Evolutionary conservation across 805 yeast species (phyloP), one percentile per base, ranked within the genome.

Genomic region (Starmerella apis): DNA sequence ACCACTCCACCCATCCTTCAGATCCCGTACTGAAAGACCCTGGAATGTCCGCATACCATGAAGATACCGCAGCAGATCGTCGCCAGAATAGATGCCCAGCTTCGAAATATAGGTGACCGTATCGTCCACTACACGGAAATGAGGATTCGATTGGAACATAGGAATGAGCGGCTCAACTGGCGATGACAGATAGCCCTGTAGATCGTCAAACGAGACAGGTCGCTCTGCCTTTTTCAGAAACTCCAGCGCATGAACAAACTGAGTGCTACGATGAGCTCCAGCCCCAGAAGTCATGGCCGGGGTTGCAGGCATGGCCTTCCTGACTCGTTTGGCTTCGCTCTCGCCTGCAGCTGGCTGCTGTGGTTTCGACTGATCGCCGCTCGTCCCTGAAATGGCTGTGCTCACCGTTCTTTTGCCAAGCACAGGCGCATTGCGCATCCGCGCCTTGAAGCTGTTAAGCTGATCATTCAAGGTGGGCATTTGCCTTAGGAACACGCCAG

Each of bases 1-100:
- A 14, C 87, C 90, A 47, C 84, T 77, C 99, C 99, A 92, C 22
- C 98, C 98, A 61, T 86, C 96, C 60, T 79, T 79, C 46, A 76
- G 66, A 56, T 82, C 86, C 59, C 83, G 85, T 25, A 90, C 95
- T 0, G 87, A 71, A 1, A 82, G 75, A 2, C 98, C 97, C 63
- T 81, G 84, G 65, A 86, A 88, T 1, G 95, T 85, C 2, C 83
- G 80, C 67, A 87, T 96, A 22, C 79, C 71, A 59, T 87, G 75
- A 54, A 92, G 72, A 58, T 80, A 82, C 50, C 78, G 73, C 50
- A 92, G 64, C 54, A 92, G 70, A 56, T 86, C 95, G 49, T 80
- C 84, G 2, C 82, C 83, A 4, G 83, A 77, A 60, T 84, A 80
- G 52, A 92, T 88, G 61, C 87, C 87, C 65, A 86, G 94, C 48